A percentile compares a stretch with the other conserved stretches of the same genome.
Conservation (phyloP, 177 flowering plant species). For the Vitis hybrid region DNA sequence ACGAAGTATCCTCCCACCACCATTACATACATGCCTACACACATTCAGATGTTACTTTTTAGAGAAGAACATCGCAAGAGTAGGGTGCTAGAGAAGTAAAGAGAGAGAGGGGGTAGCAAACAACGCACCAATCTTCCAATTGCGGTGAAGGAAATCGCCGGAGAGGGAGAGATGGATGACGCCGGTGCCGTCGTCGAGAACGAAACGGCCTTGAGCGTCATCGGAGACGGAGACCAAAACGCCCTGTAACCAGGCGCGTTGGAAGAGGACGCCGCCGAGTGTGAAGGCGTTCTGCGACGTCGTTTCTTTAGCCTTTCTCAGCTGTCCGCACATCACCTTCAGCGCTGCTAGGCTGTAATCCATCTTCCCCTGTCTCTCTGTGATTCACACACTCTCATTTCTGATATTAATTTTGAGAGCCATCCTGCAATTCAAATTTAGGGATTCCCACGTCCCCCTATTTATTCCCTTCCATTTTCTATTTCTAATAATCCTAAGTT, state of each 20-base stretch:
- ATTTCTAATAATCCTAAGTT: too few species aligned
- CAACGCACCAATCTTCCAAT: slow-evolving; percentile 53
- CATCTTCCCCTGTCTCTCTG: slow-evolving; percentile 37
- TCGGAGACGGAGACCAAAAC: slow-evolving; percentile 49
- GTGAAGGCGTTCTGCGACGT: slow-evolving; percentile 47
- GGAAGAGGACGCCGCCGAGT: slow-evolving; percentile 75
- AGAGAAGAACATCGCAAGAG: background rate
- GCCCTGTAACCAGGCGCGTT: slow-evolving; percentile 97
- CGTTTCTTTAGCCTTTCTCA: slow-evolving; percentile 44
- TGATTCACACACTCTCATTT: background rate
- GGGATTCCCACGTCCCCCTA: too few species aligned
- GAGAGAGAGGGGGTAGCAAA: background rate
- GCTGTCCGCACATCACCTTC: slow-evolving; percentile 65
- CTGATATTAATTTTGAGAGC: background rate
- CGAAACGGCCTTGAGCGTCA: slow-evolving; percentile 26
- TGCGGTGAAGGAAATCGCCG: slow-evolving; percentile 44
- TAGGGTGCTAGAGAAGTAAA: background rate
- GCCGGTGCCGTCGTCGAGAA: slow-evolving; percentile 83
- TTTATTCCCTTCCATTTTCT: too few species aligned
- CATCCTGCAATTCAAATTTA: background rate
- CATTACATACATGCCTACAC: slow-evolving; percentile 89
- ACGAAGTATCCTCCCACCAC: slow-evolving; percentile 58
- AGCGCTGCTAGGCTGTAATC: slow-evolving; percentile 83
- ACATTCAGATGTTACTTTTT: background rate
- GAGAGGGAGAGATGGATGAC: slow-evolving; percentile 49